Conservation (phyloP, 1,284 basidiomycete species). For the Lentinula novae-zelandiae region DNA sequence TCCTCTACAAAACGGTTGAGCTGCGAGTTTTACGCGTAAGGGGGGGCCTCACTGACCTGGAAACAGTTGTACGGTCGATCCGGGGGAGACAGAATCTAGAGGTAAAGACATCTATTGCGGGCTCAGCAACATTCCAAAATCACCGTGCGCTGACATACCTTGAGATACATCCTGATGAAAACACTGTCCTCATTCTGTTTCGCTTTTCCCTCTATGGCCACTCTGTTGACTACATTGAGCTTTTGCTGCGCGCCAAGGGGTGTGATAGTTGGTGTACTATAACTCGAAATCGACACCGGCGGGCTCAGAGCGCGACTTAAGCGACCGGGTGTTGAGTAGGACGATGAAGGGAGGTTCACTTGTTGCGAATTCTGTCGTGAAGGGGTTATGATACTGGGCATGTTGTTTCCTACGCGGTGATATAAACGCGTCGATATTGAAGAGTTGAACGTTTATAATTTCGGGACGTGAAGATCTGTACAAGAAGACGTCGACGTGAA, state of each 20-base stretch:
- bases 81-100: slow-evolving; percentile 56
- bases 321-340: slow-evolving; percentile 9
- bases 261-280: slow-evolving; percentile 32
- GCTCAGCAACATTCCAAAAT: background rate
- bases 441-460: background rate
- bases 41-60: slow-evolving; percentile 43
- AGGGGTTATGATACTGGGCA: background rate
- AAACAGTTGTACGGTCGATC: slow-evolving; percentile 66
- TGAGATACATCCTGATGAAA: slow-evolving; percentile 69
- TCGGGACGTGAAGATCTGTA: background rate
- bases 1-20: slow-evolving; percentile 51
- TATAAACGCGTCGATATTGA: background rate
- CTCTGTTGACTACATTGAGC: slow-evolving; percentile 66
- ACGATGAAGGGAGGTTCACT: background rate
- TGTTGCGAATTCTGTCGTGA: background rate
- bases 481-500: background rate
- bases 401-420: background rate
- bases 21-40: background rate
- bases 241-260: slow-evolving; percentile 39
- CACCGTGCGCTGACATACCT: slow-evolving; percentile 38
- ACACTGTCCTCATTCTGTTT: slow-evolving; percentile 62
- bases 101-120: slow-evolving; percentile 58
- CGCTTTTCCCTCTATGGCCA: slow-evolving; percentile 70
- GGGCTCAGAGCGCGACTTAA: slow-evolving; percentile 8
- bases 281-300: slow-evolving; percentile 11